Conservation (phyloP, 1,284 basidiomycete species). For the Rhizoctonia solani region DNA sequence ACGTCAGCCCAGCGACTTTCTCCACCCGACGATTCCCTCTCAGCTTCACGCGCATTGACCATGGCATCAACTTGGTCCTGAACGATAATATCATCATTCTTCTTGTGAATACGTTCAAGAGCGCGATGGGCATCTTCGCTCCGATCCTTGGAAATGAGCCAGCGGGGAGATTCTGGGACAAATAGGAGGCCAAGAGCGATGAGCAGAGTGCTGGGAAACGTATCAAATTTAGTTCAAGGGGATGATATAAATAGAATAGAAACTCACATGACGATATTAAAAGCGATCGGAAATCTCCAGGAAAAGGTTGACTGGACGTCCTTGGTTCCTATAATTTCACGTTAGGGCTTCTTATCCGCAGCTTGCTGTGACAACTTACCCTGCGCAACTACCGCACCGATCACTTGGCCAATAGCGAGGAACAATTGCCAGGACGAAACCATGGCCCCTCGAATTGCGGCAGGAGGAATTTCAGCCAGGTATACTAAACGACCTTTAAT, state of each 20-base stretch:
- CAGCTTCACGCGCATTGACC: conserved; percentile 48
- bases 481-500: conserved; percentile 45
- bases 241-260: conserved; percentile 39
- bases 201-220: conserved; percentile 42
- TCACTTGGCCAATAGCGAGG: conserved; percentile 51
- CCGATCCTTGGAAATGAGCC: conserved; percentile 42
- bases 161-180: conserved; percentile 45
- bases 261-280: conserved; percentile 50
- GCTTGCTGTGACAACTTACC: conserved; percentile 40
- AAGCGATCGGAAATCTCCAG: conserved; percentile 49
- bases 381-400: conserved; percentile 50
- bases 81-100: conserved; percentile 47
- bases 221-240: neutral
- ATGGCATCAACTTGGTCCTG: conserved; percentile 46
- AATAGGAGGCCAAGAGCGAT: conserved; percentile 44
- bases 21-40: conserved; percentile 45
- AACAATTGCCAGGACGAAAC: conserved; percentile 51
- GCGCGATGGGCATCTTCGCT: conserved; percentile 46
- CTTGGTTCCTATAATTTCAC: conserved; percentile 32
- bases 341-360: neutral
- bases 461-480: conserved; percentile 50
- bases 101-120: conserved; percentile 48
- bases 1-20: conserved; percentile 48
- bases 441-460: conserved; percentile 49
- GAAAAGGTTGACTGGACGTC: conserved; percentile 40